phyloP scores from a whole-genome alignment of 2,329 filamentous ascomycete species.

The Colletotrichum gigasporum region DNA sequence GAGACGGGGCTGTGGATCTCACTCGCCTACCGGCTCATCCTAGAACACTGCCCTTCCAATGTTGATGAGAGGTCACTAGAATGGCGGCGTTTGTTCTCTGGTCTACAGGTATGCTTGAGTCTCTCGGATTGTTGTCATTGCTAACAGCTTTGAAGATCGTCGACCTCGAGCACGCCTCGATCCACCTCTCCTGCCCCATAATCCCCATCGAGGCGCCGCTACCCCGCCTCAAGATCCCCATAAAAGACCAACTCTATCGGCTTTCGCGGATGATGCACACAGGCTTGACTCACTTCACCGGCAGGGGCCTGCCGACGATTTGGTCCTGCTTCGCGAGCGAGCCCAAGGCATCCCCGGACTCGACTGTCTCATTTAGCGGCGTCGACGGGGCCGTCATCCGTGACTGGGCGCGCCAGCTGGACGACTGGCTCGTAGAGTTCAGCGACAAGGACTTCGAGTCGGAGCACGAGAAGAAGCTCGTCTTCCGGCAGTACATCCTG shows the following conservation, averaged over 20 bases:
- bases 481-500: slow-evolving; percentile 52
- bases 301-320: slow-evolving; percentile 51
- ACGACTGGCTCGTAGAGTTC: slow-evolving; percentile 53
- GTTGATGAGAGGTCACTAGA: slow-evolving; percentile 48
- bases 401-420: slow-evolving; percentile 51
- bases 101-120: slow-evolving; percentile 30
- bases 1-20: slow-evolving; percentile 55
- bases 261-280: slow-evolving; percentile 56
- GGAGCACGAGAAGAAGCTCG: slow-evolving; percentile 44
- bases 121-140: accelerated
- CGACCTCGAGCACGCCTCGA: slow-evolving; percentile 53
- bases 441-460: slow-evolving; percentile 41
- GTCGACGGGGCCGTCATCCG: slow-evolving; percentile 51
- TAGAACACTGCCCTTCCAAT: slow-evolving; percentile 51
- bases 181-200: slow-evolving; percentile 51
- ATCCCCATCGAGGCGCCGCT: slow-evolving; percentile 51
- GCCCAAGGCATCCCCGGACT: slow-evolving; percentile 21
- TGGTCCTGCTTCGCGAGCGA: slow-evolving; percentile 48
- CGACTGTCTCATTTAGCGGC: slow-evolving; percentile 44
- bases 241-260: slow-evolving; percentile 50
- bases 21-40: slow-evolving; percentile 49
- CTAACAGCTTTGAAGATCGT: slow-evolving; percentile 45
- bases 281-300: slow-evolving; percentile 52
- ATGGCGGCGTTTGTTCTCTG: slow-evolving; percentile 51
- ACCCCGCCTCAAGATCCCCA: slow-evolving; percentile 45